Percentiles rank a stretch among this genome's conserved stretches.
These are phyloP conservation scores for Lentinula lateritia DNA, from an alignment of 768 basidiomycete genomes.

Conservation along the genomic window DNA sequence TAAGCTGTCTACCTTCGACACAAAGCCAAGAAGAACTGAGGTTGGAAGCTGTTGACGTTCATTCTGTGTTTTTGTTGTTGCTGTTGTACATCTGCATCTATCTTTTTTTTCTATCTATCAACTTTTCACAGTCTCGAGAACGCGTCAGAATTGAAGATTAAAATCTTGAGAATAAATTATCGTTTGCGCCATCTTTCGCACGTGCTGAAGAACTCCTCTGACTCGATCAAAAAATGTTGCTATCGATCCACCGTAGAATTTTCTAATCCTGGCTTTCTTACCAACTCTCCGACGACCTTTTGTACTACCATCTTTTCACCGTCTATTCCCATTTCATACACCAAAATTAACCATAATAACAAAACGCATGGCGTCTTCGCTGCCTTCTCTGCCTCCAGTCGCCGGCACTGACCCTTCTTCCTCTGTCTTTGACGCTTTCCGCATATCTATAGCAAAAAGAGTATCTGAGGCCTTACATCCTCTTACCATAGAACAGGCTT, in stretches of 20 bases:
- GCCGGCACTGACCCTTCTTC: constrained; percentile 55
- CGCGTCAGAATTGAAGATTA: background rate
- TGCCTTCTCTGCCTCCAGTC: constrained; percentile 35
- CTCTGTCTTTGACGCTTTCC: constrained; percentile 71
- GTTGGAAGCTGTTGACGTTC: background rate
- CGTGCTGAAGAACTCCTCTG: background rate
- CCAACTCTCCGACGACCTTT: background rate
- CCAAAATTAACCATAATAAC: background rate
- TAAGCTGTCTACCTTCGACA: constrained; percentile 7
- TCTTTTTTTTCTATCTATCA: background rate
- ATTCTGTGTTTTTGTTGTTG: constrained; percentile 6
- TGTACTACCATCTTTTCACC: background rate
- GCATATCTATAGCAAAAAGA: constrained; percentile 73
- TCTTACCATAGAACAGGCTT: constrained; percentile 72
- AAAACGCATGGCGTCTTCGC: constrained; percentile 22
- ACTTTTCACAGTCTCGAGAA: constrained; percentile 1
- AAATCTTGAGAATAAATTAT: background rate
- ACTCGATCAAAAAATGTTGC: background rate
- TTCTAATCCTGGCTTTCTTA: background rate
- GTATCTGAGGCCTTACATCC: constrained; percentile 59
- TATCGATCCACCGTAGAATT: background rate
- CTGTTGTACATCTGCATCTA: background rate
- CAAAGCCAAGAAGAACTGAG: constrained; percentile 2
- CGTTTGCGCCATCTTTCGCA: background rate
- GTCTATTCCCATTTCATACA: no score